phyloP scores from a whole-genome alignment of 768 basidiomycete species.

The Baorangia bicolor region DNA sequence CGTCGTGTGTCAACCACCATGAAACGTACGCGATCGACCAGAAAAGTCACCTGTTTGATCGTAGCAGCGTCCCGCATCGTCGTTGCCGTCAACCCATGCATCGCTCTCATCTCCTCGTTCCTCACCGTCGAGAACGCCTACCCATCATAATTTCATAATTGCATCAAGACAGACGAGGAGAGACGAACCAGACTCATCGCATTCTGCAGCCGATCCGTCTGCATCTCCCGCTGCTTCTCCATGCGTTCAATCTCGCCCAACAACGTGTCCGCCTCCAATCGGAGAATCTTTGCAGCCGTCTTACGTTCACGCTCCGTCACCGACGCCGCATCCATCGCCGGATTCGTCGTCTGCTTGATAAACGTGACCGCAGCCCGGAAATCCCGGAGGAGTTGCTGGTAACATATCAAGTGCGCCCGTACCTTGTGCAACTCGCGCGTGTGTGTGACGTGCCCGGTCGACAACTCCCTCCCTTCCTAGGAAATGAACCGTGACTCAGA shows the following conservation, averaged over 20 bases:
- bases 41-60: background rate
- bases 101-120: background rate
- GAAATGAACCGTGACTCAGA: background rate
- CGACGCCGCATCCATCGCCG: background rate
- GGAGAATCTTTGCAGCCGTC: background rate
- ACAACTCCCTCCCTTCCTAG: background rate
- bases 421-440: background rate
- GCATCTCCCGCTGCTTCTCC: background rate
- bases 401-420: background rate
- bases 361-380: background rate
- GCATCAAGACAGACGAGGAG: background rate
- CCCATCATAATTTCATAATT: background rate
- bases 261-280: background rate
- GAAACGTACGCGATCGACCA: background rate
- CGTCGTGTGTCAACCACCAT: background rate
- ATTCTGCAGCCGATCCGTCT: background rate
- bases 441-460: background rate
- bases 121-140: background rate
- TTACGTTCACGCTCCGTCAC: background rate
- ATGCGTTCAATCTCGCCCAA: background rate
- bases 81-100: background rate
- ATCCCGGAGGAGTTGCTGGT: background rate
- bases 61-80: background rate
- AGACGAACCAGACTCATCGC: background rate
- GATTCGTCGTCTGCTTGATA: background rate